Percentiles rank a stretch among this genome's conserved stretches.
phyloP scores from a whole-genome alignment of 495 filamentous ascomycete species.

The Coniosporium apollinis region DNA sequence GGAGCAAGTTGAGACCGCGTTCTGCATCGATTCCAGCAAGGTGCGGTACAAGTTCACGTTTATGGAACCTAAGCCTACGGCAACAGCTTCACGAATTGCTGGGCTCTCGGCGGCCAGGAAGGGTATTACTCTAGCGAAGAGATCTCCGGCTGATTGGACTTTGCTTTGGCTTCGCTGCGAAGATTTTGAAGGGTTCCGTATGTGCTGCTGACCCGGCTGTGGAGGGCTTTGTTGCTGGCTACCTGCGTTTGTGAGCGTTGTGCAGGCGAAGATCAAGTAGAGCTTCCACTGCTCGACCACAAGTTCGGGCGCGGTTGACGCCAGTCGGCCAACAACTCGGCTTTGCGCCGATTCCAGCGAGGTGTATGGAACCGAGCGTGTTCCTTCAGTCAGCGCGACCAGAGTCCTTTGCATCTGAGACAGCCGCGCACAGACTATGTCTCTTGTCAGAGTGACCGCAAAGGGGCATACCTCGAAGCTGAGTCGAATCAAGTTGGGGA shows the following conservation, averaged over 20 bases:
- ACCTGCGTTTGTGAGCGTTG: conserved; percentile 76
- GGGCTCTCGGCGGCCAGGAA: conserved; percentile 59
- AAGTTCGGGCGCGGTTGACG: conserved; percentile 67
- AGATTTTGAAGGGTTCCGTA: conserved; percentile 67
- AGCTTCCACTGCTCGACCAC: conserved; percentile 96
- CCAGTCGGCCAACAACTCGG: conserved; percentile 31
- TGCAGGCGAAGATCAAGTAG: conserved; percentile 95
- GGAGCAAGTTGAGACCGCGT: conserved; percentile 62
- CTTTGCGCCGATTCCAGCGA: conserved; percentile 32
- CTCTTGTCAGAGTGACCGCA: conserved; percentile 74
- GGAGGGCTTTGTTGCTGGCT: conserved; percentile 36
- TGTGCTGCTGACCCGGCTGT: conserved; percentile 51
- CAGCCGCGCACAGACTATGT: conserved; percentile 80
- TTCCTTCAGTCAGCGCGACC: conserved; percentile 55
- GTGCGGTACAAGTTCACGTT: conserved; percentile 92
- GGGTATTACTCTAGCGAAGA: conserved; percentile 84
- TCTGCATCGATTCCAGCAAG: conserved; percentile 75
- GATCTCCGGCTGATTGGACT: conserved; percentile 67
- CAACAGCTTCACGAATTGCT: conserved; percentile 77
- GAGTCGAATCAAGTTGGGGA: conserved; percentile 84
- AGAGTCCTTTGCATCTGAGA: conserved; percentile 83
- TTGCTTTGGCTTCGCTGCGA: conserved; percentile 53
- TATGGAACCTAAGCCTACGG: conserved; percentile 80
- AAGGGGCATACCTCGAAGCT: conserved; percentile 83
- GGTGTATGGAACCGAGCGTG: conserved; percentile 42